Evolutionary conservation across 257 asterid genomes (phyloP).

Genomic region (Solanum chmielewskii): DNA sequence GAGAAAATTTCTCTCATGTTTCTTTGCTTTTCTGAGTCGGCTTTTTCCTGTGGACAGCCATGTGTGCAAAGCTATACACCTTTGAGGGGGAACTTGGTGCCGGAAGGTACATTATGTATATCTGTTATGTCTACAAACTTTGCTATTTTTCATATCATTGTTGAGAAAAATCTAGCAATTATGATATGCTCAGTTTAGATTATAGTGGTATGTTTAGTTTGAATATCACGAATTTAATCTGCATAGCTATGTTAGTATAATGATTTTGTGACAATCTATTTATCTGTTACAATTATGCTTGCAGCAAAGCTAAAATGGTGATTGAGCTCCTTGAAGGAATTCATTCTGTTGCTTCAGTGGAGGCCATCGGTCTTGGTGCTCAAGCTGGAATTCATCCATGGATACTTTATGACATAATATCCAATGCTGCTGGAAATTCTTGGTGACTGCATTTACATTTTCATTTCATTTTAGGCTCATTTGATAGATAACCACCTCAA

Average conservation of each 20-base stretch:
- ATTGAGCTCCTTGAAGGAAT: conserved; percentile 94
- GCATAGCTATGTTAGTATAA: background rate
- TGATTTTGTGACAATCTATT: background rate
- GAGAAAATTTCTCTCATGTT: background rate
- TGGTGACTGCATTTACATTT: conserved; percentile 33
- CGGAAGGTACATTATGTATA: conserved; percentile 51
- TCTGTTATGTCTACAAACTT: background rate
- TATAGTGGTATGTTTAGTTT: background rate
- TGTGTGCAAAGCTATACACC: conserved; percentile 48
- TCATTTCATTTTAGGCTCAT: background rate
- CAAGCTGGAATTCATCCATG: conserved; percentile 91
- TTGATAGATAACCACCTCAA: background rate
- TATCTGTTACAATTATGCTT: background rate
- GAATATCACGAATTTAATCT: background rate
- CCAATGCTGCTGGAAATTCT: conserved; percentile 98
- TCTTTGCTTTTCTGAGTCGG: conserved; percentile 7
- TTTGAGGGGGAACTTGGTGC: conserved; percentile 82
- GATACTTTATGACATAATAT: conserved; percentile 81
- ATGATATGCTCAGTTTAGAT: background rate
- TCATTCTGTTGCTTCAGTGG: conserved; percentile 86
- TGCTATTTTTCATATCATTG: background rate
- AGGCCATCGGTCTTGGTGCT: conserved; percentile 85
- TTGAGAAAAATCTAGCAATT: background rate
- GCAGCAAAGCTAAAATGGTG: conserved; percentile 84
- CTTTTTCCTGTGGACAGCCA: conserved; percentile 50